These are phyloP conservation scores for Trametopsis cervina DNA, from an alignment of 768 basidiomycete species.

Conservation along the genomic window DNA sequence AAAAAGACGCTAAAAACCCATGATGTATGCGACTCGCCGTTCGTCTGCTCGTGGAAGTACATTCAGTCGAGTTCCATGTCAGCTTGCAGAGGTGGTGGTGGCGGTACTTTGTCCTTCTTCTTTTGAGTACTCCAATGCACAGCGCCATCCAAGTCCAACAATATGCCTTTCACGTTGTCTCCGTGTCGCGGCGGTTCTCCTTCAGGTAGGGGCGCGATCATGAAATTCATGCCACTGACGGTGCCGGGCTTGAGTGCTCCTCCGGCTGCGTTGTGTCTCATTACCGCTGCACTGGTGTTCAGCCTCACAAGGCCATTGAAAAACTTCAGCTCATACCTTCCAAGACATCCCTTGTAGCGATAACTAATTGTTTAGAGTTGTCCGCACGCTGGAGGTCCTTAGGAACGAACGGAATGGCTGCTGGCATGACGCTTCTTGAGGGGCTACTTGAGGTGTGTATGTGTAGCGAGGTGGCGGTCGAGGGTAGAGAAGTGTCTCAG, in stretches of 20 bases:
- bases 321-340: neutral
- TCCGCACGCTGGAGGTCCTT: neutral
- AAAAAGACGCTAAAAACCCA: conserved; percentile 7
- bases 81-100: neutral
- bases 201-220: neutral
- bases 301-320: too few species aligned
- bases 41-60: neutral
- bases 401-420: neutral
- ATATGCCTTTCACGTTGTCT: neutral
- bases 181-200: neutral
- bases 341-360: neutral
- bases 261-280: too few species aligned
- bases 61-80: neutral
- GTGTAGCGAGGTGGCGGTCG: too few species aligned
- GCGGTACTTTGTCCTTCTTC: neutral
- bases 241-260: neutral
- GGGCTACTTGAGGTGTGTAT: too few species aligned
- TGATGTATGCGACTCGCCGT: too few species aligned
- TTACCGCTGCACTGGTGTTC: too few species aligned
- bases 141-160: neutral
- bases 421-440: neutral
- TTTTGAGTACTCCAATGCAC: neutral
- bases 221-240: neutral
- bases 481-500: too few species aligned
- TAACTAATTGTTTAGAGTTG: neutral